These are phyloP conservation scores for Lizonia empirigonia DNA, from an alignment of 2,329 filamentous ascomycete genomes.

Conservation along the genomic window DNA sequence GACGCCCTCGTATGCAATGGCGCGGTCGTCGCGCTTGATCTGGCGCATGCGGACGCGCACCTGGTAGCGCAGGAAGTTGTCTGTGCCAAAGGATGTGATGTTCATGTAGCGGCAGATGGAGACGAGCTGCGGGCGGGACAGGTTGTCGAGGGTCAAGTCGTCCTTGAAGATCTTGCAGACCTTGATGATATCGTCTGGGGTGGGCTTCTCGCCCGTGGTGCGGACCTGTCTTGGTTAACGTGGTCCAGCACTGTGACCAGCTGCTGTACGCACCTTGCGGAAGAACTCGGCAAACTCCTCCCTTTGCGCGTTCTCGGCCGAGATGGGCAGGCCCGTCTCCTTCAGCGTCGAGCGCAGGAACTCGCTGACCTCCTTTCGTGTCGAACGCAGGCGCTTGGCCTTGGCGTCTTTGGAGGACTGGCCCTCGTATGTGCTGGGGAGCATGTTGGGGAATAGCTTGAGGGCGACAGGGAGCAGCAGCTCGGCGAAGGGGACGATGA, in stretches of 20 bases:
- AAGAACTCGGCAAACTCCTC: conserved; percentile 98
- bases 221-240: conserved; percentile 52
- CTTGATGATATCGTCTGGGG: conserved; percentile 90
- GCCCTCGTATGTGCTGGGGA: conserved; percentile 95
- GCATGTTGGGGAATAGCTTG: conserved; percentile 94
- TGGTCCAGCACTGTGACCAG: no score
- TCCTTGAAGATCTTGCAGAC: conserved; percentile 99
- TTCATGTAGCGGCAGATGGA: conserved; percentile 99
- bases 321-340: conserved; percentile 92
- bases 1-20: conserved; percentile 92
- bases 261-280: conserved; percentile 70
- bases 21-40: conserved; percentile 96
- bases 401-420: conserved; percentile 91
- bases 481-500: conserved; percentile 96
- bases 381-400: conserved; percentile 77
- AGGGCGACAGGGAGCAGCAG: conserved; percentile 88
- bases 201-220: conserved; percentile 87
- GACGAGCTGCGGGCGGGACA: conserved; percentile 92
- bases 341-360: conserved; percentile 88
- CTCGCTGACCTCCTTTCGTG: conserved; percentile 88
- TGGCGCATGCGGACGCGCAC: conserved; percentile 97
- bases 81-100: conserved; percentile 93
- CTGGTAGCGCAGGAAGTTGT: conserved; percentile 97
- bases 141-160: conserved; percentile 93
- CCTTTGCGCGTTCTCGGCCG: conserved; percentile 79